These are phyloP conservation scores for Iris pallida DNA, from an alignment of 116 monocot species.

Conservation along the genomic window DNA sequence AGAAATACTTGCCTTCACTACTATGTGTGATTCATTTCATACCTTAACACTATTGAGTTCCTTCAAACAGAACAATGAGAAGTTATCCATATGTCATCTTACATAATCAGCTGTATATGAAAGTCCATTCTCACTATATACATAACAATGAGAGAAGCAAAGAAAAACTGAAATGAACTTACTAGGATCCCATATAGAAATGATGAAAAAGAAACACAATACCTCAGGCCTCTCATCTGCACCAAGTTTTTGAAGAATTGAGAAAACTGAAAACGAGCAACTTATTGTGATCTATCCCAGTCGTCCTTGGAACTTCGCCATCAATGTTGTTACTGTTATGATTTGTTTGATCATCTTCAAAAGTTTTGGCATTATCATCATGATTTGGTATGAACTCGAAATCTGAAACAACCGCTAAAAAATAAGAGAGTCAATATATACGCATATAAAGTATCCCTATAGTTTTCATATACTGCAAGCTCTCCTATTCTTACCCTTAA, in stretches of 20 bases:
- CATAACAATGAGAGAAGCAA: too few relatives aligned
- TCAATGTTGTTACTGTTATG: conserved; percentile 14
- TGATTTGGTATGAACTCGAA: conserved; percentile 4
- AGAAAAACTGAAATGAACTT: too few relatives aligned
- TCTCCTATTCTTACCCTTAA: too few relatives aligned
- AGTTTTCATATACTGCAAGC: neutral
- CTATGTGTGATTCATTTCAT: too few relatives aligned
- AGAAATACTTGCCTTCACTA: too few relatives aligned
- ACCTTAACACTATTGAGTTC: too few relatives aligned
- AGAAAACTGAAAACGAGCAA: conserved; percentile 87
- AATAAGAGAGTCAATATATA: neutral
- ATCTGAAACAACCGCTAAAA: conserved; percentile 13
- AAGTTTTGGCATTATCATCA: conserved; percentile 7
- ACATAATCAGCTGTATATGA: too few relatives aligned
- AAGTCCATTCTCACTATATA: too few relatives aligned
- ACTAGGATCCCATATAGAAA: neutral
- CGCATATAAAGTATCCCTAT: neutral
- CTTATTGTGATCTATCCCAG: conserved; percentile 45
- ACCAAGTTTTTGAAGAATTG: conserved; percentile 80
- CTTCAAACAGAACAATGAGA: too few relatives aligned
- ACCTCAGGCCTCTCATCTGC: conserved; percentile 98
- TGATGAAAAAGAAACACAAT: conserved; percentile 2
- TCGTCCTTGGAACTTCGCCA: conserved; percentile 14
- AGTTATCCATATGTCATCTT: too few relatives aligned
- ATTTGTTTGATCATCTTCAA: conserved; percentile 23